Evolutionary conservation across 208 protist species (phyloP).

Genomic region (Wallacemonas sp.): DNA sequence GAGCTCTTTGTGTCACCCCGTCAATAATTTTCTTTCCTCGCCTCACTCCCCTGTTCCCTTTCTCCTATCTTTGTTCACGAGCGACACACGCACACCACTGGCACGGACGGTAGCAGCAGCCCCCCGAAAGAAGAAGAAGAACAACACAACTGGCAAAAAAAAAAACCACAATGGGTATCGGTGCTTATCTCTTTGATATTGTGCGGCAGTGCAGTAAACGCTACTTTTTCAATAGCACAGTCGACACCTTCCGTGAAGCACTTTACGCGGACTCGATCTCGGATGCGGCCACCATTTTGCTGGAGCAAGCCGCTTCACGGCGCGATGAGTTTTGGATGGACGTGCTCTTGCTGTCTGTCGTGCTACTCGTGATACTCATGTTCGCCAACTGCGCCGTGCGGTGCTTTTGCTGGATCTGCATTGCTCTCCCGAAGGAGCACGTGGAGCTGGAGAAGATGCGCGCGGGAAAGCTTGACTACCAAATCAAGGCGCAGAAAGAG

Average conservation of each 20-base stretch:
- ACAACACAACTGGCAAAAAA: neutral
- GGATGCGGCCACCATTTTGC: slow-evolving; percentile 34
- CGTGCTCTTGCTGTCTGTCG: slow-evolving; percentile 25
- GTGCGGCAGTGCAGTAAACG: slow-evolving; percentile 23
- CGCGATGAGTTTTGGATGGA: slow-evolving; percentile 42
- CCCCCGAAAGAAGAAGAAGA: too few species aligned
- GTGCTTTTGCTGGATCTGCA: slow-evolving; percentile 40
- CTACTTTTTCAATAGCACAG: slow-evolving; percentile 45
- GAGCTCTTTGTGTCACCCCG: too few species aligned
- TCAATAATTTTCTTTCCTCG: too few species aligned
- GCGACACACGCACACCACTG: too few species aligned
- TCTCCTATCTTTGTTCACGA: too few species aligned
- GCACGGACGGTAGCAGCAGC: too few species aligned
- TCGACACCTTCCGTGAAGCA: slow-evolving; percentile 25
- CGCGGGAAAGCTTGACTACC: slow-evolving; percentile 28
- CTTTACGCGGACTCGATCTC: slow-evolving; percentile 31
- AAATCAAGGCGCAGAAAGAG: slow-evolving; percentile 29
- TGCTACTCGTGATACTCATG: slow-evolving; percentile 26
- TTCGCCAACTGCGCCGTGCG: slow-evolving; percentile 33
- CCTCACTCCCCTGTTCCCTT: too few species aligned
- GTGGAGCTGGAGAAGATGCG: slow-evolving; percentile 30
- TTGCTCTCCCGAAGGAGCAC: slow-evolving; percentile 27
- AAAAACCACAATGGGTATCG: slow-evolving; percentile 1
- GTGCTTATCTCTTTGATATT: slow-evolving; percentile 11
- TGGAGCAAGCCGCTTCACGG: slow-evolving; percentile 23